Conservation (phyloP, 2,329 filamentous ascomycete species). For the Cladophialophora chaetospira region DNA sequence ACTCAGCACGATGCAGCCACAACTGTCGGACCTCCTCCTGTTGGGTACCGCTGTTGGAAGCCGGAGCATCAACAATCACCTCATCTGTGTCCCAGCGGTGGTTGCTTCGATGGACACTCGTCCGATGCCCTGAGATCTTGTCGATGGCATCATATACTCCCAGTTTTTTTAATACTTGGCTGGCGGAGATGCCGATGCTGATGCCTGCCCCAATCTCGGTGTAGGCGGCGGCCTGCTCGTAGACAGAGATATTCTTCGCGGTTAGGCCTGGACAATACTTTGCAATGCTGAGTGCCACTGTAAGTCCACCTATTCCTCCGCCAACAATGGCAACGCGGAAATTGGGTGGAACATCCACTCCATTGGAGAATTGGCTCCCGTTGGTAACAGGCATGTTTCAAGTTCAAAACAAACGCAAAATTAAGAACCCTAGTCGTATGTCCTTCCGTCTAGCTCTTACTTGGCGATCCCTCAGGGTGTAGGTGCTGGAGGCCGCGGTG, state of each 20-base stretch:
- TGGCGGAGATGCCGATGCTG: constrained; percentile 7
- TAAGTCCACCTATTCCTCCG: constrained; percentile 7
- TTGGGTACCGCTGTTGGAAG: neutral
- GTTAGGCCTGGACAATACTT: constrained; percentile 1
- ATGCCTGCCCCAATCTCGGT: constrained; percentile 7
- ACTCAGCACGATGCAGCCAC: constrained; percentile 12
- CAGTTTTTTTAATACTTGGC: constrained; percentile 9
- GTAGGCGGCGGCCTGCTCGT: constrained; percentile 10
- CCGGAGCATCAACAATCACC: constrained; percentile 7
- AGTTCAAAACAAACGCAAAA: neutral
- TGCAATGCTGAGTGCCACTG: constrained; percentile 6
- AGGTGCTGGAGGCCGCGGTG: too few species aligned
- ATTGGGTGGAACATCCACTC: neutral
- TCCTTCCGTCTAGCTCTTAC: too few species aligned
- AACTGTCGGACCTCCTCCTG: constrained; percentile 9
- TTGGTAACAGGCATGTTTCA: neutral
- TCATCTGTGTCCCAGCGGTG: constrained; percentile 13
- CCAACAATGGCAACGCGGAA: constrained; percentile 9
- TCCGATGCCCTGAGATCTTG: constrained; percentile 8
- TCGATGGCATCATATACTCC: constrained; percentile 1
- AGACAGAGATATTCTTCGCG: constrained; percentile 4
- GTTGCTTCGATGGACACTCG: constrained; percentile 9
- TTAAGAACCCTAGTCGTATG: too few species aligned
- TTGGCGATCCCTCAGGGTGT: too few species aligned
- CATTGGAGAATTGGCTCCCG: neutral